Evolutionary conservation across 2,329 filamentous ascomycete genomes (phyloP).

Genomic region (Cytospora piceae): DNA sequence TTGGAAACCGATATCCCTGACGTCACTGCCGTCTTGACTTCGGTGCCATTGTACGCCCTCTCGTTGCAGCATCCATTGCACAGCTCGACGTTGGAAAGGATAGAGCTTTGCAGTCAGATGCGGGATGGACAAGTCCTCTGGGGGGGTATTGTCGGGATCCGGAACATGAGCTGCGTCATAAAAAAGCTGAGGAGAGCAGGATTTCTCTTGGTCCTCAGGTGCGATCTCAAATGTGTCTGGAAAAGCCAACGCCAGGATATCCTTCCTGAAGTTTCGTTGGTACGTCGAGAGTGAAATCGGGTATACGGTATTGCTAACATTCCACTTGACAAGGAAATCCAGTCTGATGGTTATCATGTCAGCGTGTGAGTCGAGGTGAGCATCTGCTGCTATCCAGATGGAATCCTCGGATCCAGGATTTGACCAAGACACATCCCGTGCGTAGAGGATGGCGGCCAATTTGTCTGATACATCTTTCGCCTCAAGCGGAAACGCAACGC

Average conservation of each 20-base stretch:
- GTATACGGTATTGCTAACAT: conserved; percentile 30
- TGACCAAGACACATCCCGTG: conserved; percentile 18
- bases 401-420: conserved; percentile 26
- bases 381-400: conserved; percentile 28
- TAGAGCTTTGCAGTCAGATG: conserved; percentile 59
- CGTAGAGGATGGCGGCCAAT: not conserved
- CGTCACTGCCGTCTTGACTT: conserved; percentile 26
- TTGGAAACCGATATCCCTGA: conserved; percentile 36
- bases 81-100: conserved; percentile 72
- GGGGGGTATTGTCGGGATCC: conserved; percentile 43
- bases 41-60: conserved; percentile 61
- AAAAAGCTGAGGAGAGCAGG: conserved; percentile 59
- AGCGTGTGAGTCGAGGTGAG: conserved; percentile 1
- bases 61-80: conserved; percentile 70
- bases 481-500: conserved; percentile 21
- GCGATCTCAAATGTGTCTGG: conserved; percentile 21
- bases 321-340: conserved; percentile 38
- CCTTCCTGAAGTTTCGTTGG: conserved; percentile 24
- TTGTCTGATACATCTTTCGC: conserved; percentile 14
- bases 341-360: conserved; percentile 21
- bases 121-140: conserved; percentile 47
- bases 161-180: conserved; percentile 72
- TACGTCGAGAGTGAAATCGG: conserved; percentile 3
- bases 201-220: conserved; percentile 9
- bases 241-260: conserved; percentile 32